A percentile compares a stretch with the other conserved stretches of the same genome.
These are phyloP conservation scores for Akanthomyces muscarius DNA, from an alignment of 2,329 filamentous ascomycete species.

Conservation along the genomic window DNA sequence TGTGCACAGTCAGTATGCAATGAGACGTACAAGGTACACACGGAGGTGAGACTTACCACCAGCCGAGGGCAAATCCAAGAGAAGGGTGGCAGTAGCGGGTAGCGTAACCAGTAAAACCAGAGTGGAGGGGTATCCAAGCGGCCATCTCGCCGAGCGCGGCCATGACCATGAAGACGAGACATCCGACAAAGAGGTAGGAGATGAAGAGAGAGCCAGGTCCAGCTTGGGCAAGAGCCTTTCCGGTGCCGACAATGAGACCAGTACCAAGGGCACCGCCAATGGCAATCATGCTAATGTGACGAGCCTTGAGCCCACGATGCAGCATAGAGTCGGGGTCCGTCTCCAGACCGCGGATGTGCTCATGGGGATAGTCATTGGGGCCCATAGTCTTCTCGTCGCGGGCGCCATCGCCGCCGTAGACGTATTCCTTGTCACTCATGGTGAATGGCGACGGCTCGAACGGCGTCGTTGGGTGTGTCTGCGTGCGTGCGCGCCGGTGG, in stretches of 20 bases:
- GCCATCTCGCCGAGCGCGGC: constrained; percentile 80
- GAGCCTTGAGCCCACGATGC: constrained; percentile 50
- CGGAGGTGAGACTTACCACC: constrained; percentile 47
- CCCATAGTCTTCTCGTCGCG: constrained; percentile 10
- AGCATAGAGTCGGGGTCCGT: constrained; percentile 45
- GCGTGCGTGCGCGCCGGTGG: neutral
- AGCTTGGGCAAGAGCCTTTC: constrained; percentile 49
- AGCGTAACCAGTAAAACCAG: constrained; percentile 79
- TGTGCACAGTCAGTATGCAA: constrained; percentile 17
- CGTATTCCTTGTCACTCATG: constrained; percentile 17
- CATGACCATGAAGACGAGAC: constrained; percentile 78
- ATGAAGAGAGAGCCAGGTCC: constrained; percentile 66
- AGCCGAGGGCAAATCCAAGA: constrained; percentile 74
- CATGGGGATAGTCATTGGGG: constrained; percentile 26
- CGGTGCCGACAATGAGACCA: constrained; percentile 68
- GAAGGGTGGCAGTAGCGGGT: constrained; percentile 75
- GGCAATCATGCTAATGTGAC: constrained; percentile 59
- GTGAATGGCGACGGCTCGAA: neutral
- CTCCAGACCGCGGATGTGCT: constrained; percentile 45
- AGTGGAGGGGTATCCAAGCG: constrained; percentile 71
- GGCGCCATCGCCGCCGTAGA: neutral
- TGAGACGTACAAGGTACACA: neutral
- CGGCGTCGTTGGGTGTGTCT: neutral
- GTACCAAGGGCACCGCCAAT: constrained; percentile 73
- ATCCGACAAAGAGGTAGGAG: constrained; percentile 64